A percentile compares a stretch with the other conserved stretches of the same genome.
phyloP scores from a whole-genome alignment of 1,139 yeast genomes.

The Yamadazyma conglobata region DNA sequence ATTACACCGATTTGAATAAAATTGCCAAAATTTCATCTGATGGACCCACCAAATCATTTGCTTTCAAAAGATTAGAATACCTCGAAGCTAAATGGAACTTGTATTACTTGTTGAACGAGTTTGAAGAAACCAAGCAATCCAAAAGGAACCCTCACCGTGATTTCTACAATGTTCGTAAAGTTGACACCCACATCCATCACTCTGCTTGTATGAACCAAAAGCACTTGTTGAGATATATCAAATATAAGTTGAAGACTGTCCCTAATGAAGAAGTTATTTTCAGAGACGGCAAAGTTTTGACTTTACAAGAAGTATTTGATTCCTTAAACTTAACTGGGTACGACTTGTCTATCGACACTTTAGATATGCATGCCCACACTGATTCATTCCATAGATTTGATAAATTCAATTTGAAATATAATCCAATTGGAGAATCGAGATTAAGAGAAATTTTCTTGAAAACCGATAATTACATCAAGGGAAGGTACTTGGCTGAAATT shows the following conservation, averaged over 20 bases:
- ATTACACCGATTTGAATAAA: conserved; percentile 74
- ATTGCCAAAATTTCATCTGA: conserved; percentile 75
- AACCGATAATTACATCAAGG: conserved; percentile 89
- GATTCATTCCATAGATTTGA: conserved; percentile 98
- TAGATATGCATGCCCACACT: conserved; percentile 99
- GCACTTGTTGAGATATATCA: conserved; percentile 89
- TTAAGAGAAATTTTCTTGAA: conserved; percentile 91
- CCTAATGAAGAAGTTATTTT: conserved; percentile 88
- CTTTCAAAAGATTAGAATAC: conserved; percentile 88
- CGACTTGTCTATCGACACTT: conserved; percentile 90
- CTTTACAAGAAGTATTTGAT: conserved; percentile 82
- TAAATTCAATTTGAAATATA: conserved; percentile 93
- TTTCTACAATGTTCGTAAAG: conserved; percentile 96
- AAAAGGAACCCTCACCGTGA: conserved; percentile 85
- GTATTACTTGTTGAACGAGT: conserved; percentile 82
- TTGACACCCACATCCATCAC: conserved; percentile 98
- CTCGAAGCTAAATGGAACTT: conserved; percentile 96
- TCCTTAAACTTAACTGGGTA: conserved; percentile 89
- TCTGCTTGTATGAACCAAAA: conserved; percentile 99
- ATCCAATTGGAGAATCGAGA: conserved; percentile 97
- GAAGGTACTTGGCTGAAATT: conserved; percentile 86
- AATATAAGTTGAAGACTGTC: conserved; percentile 62
- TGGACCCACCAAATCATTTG: conserved; percentile 97
- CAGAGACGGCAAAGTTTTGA: conserved; percentile 89
- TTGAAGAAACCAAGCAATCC: conserved; percentile 86